These are phyloP conservation scores for Areca catechu DNA, from an alignment of 176 grass and related monocot species.

Conservation along the genomic window DNA sequence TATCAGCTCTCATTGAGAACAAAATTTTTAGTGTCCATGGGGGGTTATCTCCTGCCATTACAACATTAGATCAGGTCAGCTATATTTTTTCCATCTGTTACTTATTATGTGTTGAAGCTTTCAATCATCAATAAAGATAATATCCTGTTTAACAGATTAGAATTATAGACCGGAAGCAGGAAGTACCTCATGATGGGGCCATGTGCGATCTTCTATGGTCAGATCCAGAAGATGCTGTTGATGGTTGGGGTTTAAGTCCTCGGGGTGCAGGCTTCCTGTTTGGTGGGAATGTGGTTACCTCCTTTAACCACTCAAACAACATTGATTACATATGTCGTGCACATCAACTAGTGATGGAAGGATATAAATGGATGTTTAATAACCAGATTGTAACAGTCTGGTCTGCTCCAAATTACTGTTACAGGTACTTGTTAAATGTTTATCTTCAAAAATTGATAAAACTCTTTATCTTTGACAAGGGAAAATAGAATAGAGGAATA, in stretches of 20 bases:
- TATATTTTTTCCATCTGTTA: constrained; percentile 4
- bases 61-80: constrained; percentile 79
- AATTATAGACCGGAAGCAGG: constrained; percentile 98
- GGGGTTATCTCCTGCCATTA: constrained; percentile 86
- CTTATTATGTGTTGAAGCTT: too few species aligned
- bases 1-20: constrained; percentile 97
- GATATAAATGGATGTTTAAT: constrained; percentile 99
- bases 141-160: constrained; percentile 50
- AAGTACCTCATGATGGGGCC: constrained; percentile 93
- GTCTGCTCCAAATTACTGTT: constrained; percentile 99
- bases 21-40: constrained; percentile 99
- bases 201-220: constrained; percentile 99
- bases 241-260: constrained; percentile 94
- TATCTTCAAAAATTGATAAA: neutral
- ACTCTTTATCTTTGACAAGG: too few species aligned
- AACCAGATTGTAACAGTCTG: constrained; percentile 97
- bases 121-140: too few species aligned
- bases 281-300: constrained; percentile 75
- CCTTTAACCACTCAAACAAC: constrained; percentile 90
- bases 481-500: too few species aligned
- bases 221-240: constrained; percentile 90
- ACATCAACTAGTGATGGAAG: constrained; percentile 99
- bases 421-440: constrained; percentile 51
- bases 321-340: constrained; percentile 98
- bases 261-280: constrained; percentile 92